phyloP scores from a whole-genome alignment of 2,329 filamentous ascomycete genomes.

The Trichoderma atroviride region DNA sequence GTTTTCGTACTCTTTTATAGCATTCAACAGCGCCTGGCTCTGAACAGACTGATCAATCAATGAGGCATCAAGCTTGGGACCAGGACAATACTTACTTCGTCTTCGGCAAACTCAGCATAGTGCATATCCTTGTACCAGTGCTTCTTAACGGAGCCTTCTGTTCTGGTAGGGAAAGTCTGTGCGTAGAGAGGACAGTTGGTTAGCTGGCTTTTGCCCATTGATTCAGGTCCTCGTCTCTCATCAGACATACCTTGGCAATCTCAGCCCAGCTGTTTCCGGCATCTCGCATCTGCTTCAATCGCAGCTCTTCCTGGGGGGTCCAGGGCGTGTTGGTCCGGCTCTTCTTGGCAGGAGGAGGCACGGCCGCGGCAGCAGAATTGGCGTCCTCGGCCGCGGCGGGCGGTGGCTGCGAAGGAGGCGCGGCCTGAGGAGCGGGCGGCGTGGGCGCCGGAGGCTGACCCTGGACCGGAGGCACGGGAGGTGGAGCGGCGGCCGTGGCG shows the following conservation, averaged over 20 bases:
- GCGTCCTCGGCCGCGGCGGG: conserved; percentile 38
- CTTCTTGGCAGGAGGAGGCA: conserved; percentile 74
- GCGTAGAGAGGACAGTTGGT: not conserved
- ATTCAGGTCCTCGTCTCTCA: conserved; percentile 10
- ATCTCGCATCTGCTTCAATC: conserved; percentile 92
- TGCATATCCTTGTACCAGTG: conserved; percentile 99
- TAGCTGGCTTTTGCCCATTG: not conserved
- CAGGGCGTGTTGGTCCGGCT: conserved; percentile 98
- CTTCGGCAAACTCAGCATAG: conserved; percentile 96
- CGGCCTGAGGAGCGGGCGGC: conserved; percentile 38
- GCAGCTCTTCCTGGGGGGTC: conserved; percentile 91
- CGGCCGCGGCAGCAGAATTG: conserved; percentile 35
- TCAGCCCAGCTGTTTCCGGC: conserved; percentile 94
- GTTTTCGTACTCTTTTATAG: conserved; percentile 97
- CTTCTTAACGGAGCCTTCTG: conserved; percentile 98
- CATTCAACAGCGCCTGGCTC: conserved; percentile 79
- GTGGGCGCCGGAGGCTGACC: conserved; percentile 38
- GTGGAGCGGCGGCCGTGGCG: conserved; percentile 39
- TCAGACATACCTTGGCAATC: conserved; percentile 89
- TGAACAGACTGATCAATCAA: conserved; percentile 42
- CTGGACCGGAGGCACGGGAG: conserved; percentile 40
- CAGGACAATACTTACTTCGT: conserved; percentile 70
- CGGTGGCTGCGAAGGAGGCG: conserved; percentile 35
- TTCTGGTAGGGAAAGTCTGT: conserved; percentile 87
- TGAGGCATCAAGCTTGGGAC: conserved; percentile 1